phyloP scores from a whole-genome alignment of 1,284 basidiomycete species.

The Taiwanofungus camphoratus region DNA sequence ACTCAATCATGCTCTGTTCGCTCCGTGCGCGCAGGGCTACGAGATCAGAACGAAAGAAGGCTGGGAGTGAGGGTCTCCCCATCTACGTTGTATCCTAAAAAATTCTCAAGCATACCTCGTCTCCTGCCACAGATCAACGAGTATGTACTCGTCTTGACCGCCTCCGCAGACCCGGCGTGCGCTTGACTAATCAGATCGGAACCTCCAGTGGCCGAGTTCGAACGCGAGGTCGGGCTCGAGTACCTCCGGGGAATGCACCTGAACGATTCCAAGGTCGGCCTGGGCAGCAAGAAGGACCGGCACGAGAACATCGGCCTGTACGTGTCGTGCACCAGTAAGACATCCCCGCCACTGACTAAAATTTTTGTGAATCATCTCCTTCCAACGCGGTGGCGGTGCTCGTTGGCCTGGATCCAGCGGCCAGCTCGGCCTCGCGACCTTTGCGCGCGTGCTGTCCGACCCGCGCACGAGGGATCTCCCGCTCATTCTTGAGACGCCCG shows the following conservation, averaged over 20 bases:
- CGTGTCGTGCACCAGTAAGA: too few relatives aligned
- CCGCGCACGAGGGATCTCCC: constrained; percentile 65
- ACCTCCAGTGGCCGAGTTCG: constrained; percentile 56
- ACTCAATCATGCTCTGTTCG: constrained; percentile 1
- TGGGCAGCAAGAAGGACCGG: constrained; percentile 66
- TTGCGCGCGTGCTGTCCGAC: constrained; percentile 68
- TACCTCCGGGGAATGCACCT: constrained; percentile 81
- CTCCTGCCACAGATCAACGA: constrained; percentile 13
- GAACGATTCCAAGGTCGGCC: constrained; percentile 73
- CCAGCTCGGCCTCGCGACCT: constrained; percentile 57
- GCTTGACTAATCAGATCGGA: too few relatives aligned
- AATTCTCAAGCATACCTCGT: not conserved
- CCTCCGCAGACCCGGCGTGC: too few relatives aligned
- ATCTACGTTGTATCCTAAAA: too few relatives aligned
- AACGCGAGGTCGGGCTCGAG: constrained; percentile 58
- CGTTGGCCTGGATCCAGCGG: constrained; percentile 47
- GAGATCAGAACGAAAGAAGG: constrained; percentile 66
- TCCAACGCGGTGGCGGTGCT: not conserved
- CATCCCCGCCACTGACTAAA: too few relatives aligned
- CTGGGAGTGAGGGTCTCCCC: constrained; percentile 71
- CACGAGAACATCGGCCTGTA: constrained; percentile 84
- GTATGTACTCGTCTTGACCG: constrained; percentile 9
- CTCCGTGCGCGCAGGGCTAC: constrained; percentile 50
- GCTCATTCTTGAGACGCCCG: constrained; percentile 79
- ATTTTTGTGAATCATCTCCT: too few relatives aligned